These are phyloP conservation scores for Zoysia japonica DNA, from an alignment of 176 grass and related monocot species.

Conservation along the genomic window DNA sequence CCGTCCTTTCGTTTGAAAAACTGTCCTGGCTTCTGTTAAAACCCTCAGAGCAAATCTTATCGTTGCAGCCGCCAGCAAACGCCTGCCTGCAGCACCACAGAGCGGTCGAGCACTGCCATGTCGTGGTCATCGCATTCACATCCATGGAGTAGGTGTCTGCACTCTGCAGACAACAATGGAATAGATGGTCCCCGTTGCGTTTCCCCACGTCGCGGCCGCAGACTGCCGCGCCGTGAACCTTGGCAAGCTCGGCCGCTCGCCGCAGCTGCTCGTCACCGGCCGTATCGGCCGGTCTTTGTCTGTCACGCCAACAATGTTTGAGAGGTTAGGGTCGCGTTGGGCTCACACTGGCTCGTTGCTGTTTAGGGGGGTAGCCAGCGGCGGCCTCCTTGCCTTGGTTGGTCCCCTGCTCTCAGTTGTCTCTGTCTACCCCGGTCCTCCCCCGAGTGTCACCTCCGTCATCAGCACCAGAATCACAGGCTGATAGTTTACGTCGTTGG, in stretches of 20 bases:
- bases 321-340: background rate
- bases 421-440: background rate
- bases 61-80: background rate
- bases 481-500: background rate
- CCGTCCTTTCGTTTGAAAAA: background rate
- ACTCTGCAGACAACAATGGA: slow-evolving; percentile 17
- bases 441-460: background rate
- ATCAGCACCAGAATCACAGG: background rate
- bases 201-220: background rate
- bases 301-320: background rate
- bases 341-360: too few relatives aligned
- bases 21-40: background rate
- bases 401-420: background rate
- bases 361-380: background rate
- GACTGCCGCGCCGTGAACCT: background rate
- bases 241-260: background rate
- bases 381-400: background rate
- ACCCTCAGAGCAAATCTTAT: slow-evolving; percentile 15
- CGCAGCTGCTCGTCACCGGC: background rate
- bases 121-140: slow-evolving; percentile 1
- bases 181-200: background rate
- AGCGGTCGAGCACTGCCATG: background rate
- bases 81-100: background rate
- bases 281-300: background rate
- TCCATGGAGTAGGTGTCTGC: slow-evolving; percentile 19